Evolutionary conservation across 1,284 basidiomycete species (phyloP).

Genomic region (Melampsora abietis-canadensis): DNA sequence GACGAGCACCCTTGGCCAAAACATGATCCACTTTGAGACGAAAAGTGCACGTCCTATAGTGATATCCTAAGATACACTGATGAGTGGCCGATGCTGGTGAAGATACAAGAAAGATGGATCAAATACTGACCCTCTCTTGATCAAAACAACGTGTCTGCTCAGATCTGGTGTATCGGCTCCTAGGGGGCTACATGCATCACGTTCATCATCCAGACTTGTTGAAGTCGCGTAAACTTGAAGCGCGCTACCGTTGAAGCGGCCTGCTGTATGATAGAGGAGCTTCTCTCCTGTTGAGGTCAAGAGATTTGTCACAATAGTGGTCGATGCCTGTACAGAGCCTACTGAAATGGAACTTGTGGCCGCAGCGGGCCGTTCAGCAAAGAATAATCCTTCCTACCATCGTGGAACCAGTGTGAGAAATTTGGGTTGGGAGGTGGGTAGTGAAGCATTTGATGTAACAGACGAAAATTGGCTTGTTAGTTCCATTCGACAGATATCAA

Average conservation of each 20-base stretch:
- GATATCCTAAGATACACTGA: not conserved
- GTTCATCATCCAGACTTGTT: not conserved
- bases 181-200: slow-evolving; percentile 12
- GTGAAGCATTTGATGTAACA: too few species aligned
- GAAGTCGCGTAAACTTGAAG: not conserved
- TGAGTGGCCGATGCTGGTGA: not conserved
- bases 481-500: too few species aligned
- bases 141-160: slow-evolving; percentile 12
- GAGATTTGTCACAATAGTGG: not conserved
- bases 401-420: not conserved
- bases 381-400: slow-evolving; percentile 17
- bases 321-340: slow-evolving; percentile 1
- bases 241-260: slow-evolving; percentile 12
- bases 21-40: slow-evolving; percentile 9
- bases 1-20: slow-evolving; percentile 29
- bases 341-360: not conserved
- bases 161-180: not conserved
- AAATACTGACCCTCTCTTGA: slow-evolving; percentile 8
- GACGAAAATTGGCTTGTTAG: too few species aligned
- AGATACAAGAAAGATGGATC: not conserved
- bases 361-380: slow-evolving; percentile 3
- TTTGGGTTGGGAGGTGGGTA: too few species aligned
- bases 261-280: slow-evolving; percentile 2
- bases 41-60: slow-evolving; percentile 23
- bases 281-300: slow-evolving; percentile 6